Evolutionary conservation across 75 land plant genomes (phyloP).

Genomic region (Adiantum capillusveneris): DNA sequence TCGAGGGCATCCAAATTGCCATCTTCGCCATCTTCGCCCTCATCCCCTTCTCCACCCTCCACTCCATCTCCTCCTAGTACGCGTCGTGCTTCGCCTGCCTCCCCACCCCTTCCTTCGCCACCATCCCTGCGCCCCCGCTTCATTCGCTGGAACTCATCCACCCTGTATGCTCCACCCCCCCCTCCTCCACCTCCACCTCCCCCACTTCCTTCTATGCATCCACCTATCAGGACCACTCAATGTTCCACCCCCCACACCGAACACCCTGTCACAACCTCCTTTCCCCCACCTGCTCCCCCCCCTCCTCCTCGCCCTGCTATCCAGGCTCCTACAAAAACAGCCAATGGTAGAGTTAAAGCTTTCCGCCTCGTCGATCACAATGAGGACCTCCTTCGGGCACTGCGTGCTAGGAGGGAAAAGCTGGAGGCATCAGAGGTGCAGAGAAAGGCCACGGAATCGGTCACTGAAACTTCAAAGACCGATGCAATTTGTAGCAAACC

Average conservation of each 20-base stretch:
- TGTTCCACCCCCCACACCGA: background rate
- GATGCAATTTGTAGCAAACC: too few relatives aligned
- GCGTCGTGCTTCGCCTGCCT: background rate
- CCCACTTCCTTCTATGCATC: background rate
- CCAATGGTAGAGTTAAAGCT: too few relatives aligned
- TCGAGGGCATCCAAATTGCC: slow-evolving; percentile 18
- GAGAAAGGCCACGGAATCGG: too few relatives aligned
- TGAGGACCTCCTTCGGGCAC: too few relatives aligned
- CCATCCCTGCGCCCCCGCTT: background rate
- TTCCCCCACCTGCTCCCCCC: background rate
- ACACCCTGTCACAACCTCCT: background rate
- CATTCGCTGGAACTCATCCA: background rate
- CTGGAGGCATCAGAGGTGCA: too few relatives aligned
- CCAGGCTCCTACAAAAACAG: background rate
- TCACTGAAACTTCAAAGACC: too few relatives aligned
- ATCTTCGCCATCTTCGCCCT: background rate
- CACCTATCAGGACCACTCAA: background rate
- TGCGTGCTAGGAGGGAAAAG: too few relatives aligned
- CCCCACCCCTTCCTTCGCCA: background rate
- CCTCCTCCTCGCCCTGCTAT: background rate
- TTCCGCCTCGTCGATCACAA: too few relatives aligned
- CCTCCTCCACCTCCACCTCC: background rate
- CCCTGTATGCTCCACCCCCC: background rate
- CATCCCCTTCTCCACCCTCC: background rate
- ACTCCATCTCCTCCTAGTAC: background rate